Evolutionary conservation across 2,329 filamentous ascomycete genomes (phyloP).

Genomic region (Penicillium corylophilum): DNA sequence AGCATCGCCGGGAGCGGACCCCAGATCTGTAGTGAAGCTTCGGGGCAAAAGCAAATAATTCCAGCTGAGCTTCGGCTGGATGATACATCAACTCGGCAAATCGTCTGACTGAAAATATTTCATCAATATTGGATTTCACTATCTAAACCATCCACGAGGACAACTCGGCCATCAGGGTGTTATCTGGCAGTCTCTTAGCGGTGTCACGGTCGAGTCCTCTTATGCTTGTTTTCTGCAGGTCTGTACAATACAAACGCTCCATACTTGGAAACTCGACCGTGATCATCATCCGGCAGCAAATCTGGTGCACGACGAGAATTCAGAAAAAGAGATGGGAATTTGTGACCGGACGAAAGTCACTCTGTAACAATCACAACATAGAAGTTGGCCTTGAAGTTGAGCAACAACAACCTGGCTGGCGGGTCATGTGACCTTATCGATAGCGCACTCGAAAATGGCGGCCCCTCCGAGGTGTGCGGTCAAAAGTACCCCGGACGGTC

Average conservation of each 20-base stretch:
- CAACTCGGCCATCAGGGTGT: neutral
- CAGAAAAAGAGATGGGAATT: neutral
- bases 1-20: neutral
- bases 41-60: neutral
- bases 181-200: neutral
- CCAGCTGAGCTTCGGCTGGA: neutral
- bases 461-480: conserved; percentile 7
- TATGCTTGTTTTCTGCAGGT: conserved; percentile 12
- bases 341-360: neutral
- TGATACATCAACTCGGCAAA: neutral
- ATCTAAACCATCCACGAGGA: neutral
- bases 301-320: neutral
- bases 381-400: neutral
- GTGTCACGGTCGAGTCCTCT: conserved; percentile 14
- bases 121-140: neutral
- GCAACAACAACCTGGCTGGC: neutral
- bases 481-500: conserved; percentile 16
- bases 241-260: conserved; percentile 8
- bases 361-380: neutral
- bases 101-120: neutral
- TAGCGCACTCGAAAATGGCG: conserved; percentile 25
- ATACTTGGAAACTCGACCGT: conserved; percentile 9
- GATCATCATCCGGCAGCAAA: neutral
- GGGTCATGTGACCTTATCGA: conserved; percentile 26
- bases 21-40: neutral